phyloP scores from a whole-genome alignment of 495 filamentous ascomycete genomes.

The Massariosphaeria phaeospora region DNA sequence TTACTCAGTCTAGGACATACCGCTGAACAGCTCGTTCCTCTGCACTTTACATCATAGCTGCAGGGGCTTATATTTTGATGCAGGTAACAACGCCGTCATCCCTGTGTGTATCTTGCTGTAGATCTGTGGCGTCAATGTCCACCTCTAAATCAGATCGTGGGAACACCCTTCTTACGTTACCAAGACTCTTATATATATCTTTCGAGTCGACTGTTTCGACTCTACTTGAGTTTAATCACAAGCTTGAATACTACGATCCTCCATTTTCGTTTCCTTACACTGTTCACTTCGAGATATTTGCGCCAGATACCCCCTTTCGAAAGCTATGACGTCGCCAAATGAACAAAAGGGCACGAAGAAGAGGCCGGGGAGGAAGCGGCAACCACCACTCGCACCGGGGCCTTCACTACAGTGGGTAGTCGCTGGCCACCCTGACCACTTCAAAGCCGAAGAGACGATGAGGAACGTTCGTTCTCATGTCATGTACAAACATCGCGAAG shows the following conservation, averaged over 20 bases:
- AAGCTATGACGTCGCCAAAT: slow-evolving; percentile 14
- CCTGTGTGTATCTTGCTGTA: too few relatives aligned
- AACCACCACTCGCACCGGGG: slow-evolving; percentile 23
- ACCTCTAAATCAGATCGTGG: not conserved
- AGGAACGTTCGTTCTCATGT: slow-evolving; percentile 30
- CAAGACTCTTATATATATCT: not conserved
- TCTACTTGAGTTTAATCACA: not conserved
- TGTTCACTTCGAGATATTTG: too few relatives aligned
- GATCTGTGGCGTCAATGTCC: too few relatives aligned
- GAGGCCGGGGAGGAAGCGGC: slow-evolving; percentile 22
- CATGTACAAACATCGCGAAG: slow-evolving; percentile 32
- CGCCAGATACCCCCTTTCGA: not conserved
- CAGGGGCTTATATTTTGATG: not conserved
- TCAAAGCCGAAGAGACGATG: slow-evolving; percentile 26
- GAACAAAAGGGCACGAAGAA: slow-evolving; percentile 20
- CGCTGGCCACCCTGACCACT: slow-evolving; percentile 27
- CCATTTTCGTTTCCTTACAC: too few relatives aligned
- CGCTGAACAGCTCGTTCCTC: slow-evolving; percentile 1
- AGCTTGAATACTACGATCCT: too few relatives aligned
- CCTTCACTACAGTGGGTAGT: slow-evolving; percentile 26
- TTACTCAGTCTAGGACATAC: slow-evolving; percentile 2
- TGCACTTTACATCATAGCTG: not conserved
- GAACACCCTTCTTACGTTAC: not conserved
- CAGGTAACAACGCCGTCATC: too few relatives aligned
- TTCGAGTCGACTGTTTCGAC: not conserved